Conservation (phyloP, 345 rosid species). For the Syzygium aromaticum region DNA sequence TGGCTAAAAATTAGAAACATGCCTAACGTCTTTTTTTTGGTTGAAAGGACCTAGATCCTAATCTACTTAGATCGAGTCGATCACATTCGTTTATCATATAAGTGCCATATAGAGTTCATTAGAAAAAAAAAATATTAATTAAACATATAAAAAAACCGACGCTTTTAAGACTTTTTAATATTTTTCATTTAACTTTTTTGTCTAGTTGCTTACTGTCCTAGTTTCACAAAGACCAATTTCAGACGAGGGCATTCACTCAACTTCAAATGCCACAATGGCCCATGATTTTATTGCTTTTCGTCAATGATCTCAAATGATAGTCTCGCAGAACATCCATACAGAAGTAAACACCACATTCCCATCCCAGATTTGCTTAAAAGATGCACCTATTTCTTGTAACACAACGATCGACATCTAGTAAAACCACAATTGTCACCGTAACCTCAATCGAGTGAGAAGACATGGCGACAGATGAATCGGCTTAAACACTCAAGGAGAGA, state of each 20-base stretch:
- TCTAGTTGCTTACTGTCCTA: background rate
- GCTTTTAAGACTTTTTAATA: too few species aligned
- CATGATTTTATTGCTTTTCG: background rate
- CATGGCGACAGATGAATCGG: background rate
- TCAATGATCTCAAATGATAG: background rate
- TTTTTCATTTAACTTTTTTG: background rate
- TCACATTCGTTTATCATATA: background rate
- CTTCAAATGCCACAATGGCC: background rate
- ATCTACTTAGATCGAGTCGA: background rate
- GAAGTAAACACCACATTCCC: background rate
- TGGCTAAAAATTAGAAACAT: too few species aligned
- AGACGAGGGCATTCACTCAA: background rate
- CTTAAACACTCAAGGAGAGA: constrained; percentile 9
- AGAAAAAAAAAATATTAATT: too few species aligned
- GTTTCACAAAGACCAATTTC: background rate
- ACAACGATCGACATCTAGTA: background rate
- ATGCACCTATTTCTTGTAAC: background rate
- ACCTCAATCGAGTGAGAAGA: background rate
- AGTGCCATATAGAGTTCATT: background rate
- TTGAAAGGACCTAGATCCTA: background rate
- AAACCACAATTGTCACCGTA: background rate
- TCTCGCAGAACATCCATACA: background rate
- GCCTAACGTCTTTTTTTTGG: too few species aligned
- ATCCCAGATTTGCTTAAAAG: background rate
- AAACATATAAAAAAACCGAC: too few species aligned